These are phyloP conservation scores for Ascosphaera apis DNA, from an alignment of 2,329 filamentous ascomycete genomes.

Conservation along the genomic window DNA sequence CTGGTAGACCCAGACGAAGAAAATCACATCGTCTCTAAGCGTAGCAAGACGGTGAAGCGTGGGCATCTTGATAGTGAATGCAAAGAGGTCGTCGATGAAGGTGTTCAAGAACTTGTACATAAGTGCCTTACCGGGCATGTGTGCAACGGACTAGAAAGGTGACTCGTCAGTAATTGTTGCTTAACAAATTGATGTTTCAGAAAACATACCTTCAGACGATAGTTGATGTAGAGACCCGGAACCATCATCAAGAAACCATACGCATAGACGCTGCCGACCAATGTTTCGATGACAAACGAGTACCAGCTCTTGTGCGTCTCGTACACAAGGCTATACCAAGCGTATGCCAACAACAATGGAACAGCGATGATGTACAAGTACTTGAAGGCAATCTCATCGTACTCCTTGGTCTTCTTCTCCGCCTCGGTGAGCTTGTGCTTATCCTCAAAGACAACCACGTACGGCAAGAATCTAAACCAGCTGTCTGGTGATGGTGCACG, in stretches of 20 bases:
- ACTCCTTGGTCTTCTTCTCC: constrained; percentile 95
- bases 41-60: constrained; percentile 79
- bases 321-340: constrained; percentile 74
- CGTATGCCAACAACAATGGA: constrained; percentile 72
- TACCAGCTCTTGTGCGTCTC: constrained; percentile 97
- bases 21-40: constrained; percentile 85
- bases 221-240: constrained; percentile 94
- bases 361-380: constrained; percentile 89
- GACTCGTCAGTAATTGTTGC: constrained; percentile 2
- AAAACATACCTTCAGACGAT: constrained; percentile 56
- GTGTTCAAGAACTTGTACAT: constrained; percentile 97
- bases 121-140: constrained; percentile 94
- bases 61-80: constrained; percentile 99
- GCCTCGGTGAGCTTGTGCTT: constrained; percentile 91
- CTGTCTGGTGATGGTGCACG: constrained; percentile 45
- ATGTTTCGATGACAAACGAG: constrained; percentile 79
- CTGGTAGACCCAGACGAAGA: constrained; percentile 95
- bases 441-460: constrained; percentile 69
- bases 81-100: constrained; percentile 96
- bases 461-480: constrained; percentile 53
- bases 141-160: constrained; percentile 42
- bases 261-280: constrained; percentile 89
- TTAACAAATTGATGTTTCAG: not conserved
- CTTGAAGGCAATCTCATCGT: constrained; percentile 91
- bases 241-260: constrained; percentile 99